phyloP scores from a whole-genome alignment of 2,329 filamentous ascomycete species.

The Penicillium sp. region DNA sequence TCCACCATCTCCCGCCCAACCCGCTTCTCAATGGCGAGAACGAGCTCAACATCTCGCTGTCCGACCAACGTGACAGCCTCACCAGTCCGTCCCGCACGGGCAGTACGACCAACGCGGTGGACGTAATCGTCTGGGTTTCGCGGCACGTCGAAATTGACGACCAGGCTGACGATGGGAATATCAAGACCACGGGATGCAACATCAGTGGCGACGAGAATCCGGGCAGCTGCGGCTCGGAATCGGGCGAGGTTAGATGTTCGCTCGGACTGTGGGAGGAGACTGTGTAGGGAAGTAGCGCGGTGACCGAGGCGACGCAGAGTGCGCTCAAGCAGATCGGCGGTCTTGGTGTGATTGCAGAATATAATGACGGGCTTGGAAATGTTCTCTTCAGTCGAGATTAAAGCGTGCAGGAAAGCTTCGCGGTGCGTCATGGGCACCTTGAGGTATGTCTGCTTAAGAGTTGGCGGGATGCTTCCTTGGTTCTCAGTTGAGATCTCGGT shows the following conservation, averaged over 20 bases:
- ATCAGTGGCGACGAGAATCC: slow-evolving; percentile 91
- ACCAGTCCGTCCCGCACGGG: slow-evolving; percentile 82
- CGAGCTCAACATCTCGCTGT: slow-evolving; percentile 86
- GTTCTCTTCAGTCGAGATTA: slow-evolving; percentile 79
- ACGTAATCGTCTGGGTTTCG: slow-evolving; percentile 98
- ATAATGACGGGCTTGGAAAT: slow-evolving; percentile 78
- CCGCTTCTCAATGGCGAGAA: slow-evolving; percentile 85
- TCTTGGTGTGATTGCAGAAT: slow-evolving; percentile 90
- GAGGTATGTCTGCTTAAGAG: slow-evolving; percentile 81
- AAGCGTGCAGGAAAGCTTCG: slow-evolving; percentile 90
- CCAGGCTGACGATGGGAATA: slow-evolving; percentile 86
- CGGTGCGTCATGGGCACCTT: slow-evolving; percentile 89
- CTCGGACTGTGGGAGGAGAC: slow-evolving; percentile 79
- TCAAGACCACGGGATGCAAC: slow-evolving; percentile 93
- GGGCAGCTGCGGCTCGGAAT: slow-evolving; percentile 85
- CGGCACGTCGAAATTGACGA: slow-evolving; percentile 94
- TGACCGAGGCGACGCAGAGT: slow-evolving; percentile 83
- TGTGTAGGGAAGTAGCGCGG: slow-evolving; percentile 89
- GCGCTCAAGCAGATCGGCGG: slow-evolving; percentile 87
- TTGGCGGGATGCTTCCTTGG: slow-evolving; percentile 76
- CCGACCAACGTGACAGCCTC: slow-evolving; percentile 87
- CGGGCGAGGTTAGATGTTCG: slow-evolving; percentile 84
- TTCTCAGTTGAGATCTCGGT: slow-evolving; percentile 76
- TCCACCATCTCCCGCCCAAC: slow-evolving; percentile 77
- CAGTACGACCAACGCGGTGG: slow-evolving; percentile 92